Conservation (phyloP, 371 early-diverging fungal species). For the Mortierella sp. region DNA sequence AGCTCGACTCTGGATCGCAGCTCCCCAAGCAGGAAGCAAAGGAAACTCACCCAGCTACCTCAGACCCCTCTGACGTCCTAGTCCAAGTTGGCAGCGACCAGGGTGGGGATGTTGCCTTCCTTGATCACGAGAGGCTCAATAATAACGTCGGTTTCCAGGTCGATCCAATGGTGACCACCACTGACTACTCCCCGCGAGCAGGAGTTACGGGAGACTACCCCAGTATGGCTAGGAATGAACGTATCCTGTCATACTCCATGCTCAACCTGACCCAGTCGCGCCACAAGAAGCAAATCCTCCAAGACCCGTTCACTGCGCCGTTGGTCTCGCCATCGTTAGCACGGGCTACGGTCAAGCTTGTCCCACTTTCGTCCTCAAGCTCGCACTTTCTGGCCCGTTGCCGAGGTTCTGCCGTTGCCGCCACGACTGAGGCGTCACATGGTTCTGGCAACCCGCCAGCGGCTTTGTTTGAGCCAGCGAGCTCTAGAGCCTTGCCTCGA, state of each 20-base stretch:
- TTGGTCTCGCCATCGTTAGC: not conserved
- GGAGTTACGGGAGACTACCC: conserved; percentile 1
- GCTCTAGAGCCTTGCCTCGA: not conserved
- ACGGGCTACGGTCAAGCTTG: not conserved
- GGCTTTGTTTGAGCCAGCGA: not conserved
- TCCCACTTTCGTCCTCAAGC: not conserved
- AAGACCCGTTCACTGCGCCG: not conserved
- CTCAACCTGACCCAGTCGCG: conserved; percentile 3
- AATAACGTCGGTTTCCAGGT: not conserved
- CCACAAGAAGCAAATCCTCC: not conserved
- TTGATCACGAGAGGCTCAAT: not conserved
- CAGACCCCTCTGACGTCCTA: no score
- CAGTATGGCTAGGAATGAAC: conserved; percentile 15
- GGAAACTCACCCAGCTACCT: no score
- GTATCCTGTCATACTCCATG: conserved; percentile 10
- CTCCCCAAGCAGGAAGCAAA: not conserved
- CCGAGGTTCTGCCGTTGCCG: not conserved
- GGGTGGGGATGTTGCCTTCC: no score
- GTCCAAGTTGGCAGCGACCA: no score
- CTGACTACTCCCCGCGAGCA: not conserved
- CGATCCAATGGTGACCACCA: not conserved
- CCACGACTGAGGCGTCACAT: not conserved
- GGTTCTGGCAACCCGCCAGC: not conserved
- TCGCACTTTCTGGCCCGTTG: not conserved
- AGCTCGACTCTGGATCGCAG: not conserved